phyloP scores from a whole-genome alignment of 2,329 filamentous ascomycete species.

The Alternaria conjuncta region DNA sequence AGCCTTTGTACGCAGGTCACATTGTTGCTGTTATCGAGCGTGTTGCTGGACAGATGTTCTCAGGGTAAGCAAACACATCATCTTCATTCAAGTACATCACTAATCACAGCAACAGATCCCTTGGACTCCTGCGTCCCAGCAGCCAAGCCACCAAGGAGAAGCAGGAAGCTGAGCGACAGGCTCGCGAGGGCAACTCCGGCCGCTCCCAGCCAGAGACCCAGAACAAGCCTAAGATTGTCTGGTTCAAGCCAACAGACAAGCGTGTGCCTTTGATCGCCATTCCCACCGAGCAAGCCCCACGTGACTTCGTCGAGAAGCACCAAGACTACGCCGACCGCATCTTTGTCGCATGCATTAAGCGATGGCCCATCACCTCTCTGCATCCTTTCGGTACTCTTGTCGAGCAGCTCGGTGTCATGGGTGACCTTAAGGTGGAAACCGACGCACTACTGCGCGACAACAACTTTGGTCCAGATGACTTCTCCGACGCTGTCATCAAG shows the following conservation, averaged over 20 bases:
- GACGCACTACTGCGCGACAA: slow-evolving; percentile 97
- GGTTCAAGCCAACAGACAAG: slow-evolving; percentile 99
- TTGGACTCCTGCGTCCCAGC: slow-evolving; percentile 91
- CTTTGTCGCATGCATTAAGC: slow-evolving; percentile 98
- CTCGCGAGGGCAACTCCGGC: slow-evolving; percentile 79
- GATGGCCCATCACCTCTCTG: slow-evolving; percentile 99
- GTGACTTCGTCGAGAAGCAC: slow-evolving; percentile 98
- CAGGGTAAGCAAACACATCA: slow-evolving; percentile 56
- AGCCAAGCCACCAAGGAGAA: slow-evolving; percentile 99
- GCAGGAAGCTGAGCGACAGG: slow-evolving; percentile 93
- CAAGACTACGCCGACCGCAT: slow-evolving; percentile 97
- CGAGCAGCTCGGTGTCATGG: slow-evolving; percentile 96
- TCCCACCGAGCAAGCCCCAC: slow-evolving; percentile 94
- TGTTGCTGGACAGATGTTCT: slow-evolving; percentile 98
- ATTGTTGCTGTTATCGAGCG: slow-evolving; percentile 97
- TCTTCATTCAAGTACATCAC: not conserved
- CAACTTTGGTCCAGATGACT: slow-evolving; percentile 97
- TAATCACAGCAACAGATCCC: slow-evolving; percentile 62
- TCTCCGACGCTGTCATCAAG: slow-evolving; percentile 93
- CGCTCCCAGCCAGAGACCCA: slow-evolving; percentile 81
- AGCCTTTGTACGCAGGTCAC: slow-evolving; percentile 95
- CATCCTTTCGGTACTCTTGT: slow-evolving; percentile 98
- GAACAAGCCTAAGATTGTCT: slow-evolving; percentile 99
- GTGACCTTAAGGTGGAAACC: slow-evolving; percentile 95
- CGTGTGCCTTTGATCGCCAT: slow-evolving; percentile 97